phyloP scores from a whole-genome alignment of 768 basidiomycete species.

The Rhizopogon rudus region DNA sequence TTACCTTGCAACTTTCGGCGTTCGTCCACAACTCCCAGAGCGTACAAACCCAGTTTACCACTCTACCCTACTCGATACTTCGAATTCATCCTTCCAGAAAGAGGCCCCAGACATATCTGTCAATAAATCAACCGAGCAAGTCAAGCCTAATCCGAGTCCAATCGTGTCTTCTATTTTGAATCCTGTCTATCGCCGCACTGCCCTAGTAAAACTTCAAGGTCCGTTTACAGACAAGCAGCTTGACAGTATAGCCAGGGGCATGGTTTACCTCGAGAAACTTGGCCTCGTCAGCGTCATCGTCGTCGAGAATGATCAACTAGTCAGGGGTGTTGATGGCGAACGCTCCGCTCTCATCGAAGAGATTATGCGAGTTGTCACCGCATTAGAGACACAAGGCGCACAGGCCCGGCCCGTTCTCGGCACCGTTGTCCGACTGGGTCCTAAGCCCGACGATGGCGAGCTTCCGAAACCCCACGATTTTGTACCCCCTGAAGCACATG shows the following conservation, averaged over 20 bases:
- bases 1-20: slow-evolving; percentile 89
- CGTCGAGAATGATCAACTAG: slow-evolving; percentile 80
- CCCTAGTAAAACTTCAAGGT: slow-evolving; percentile 94
- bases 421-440: slow-evolving; percentile 79
- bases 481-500: slow-evolving; percentile 68
- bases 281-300: slow-evolving; percentile 95
- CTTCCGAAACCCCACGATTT: slow-evolving; percentile 26
- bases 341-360: slow-evolving; percentile 67
- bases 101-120: slow-evolving; percentile 6
- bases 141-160: slow-evolving; percentile 39
- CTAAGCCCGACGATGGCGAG: slow-evolving; percentile 50
- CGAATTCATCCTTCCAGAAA: slow-evolving; percentile 17
- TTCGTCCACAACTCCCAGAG: slow-evolving; percentile 41
- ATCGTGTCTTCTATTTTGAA: slow-evolving; percentile 75
- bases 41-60: slow-evolving; percentile 20
- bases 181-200: slow-evolving; percentile 80
- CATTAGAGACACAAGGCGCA: slow-evolving; percentile 82
- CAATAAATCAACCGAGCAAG: slow-evolving; percentile 28
- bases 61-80: slow-evolving; percentile 18
- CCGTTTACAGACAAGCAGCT: slow-evolving; percentile 92
- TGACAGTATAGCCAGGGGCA: slow-evolving; percentile 87
- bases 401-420: slow-evolving; percentile 86
- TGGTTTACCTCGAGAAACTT: slow-evolving; percentile 94
- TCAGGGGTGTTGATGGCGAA: slow-evolving; percentile 64
- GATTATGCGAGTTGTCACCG: slow-evolving; percentile 77